phyloP scores from a whole-genome alignment of 2,329 filamentous ascomycete genomes.

The Magnaporthiopsis incrustans region DNA sequence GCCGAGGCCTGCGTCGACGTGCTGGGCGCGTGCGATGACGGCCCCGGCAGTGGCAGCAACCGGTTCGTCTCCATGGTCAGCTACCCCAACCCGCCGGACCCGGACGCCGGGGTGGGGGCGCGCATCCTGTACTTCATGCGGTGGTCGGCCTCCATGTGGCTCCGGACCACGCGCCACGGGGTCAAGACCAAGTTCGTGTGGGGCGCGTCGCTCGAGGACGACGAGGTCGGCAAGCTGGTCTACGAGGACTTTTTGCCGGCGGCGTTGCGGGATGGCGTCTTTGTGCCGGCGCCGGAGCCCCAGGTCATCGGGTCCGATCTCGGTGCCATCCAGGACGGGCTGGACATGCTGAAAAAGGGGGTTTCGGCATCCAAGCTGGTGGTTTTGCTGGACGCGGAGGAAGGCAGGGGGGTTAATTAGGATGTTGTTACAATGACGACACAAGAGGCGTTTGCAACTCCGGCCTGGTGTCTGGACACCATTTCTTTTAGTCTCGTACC shows the following conservation, averaged over 20 bases:
- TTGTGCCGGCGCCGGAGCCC: slow-evolving; percentile 2
- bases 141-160: slow-evolving; percentile 1
- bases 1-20: slow-evolving; percentile 5
- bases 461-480: no score
- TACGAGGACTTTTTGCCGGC: neutral
- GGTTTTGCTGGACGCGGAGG: neutral
- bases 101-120: neutral
- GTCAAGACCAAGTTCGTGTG: slow-evolving; percentile 7
- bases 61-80: slow-evolving; percentile 10
- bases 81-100: neutral
- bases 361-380: slow-evolving; percentile 2
- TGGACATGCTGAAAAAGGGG: slow-evolving; percentile 1
- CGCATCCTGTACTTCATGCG: neutral
- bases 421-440: no score
- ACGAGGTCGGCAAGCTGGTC: slow-evolving; percentile 4
- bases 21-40: neutral
- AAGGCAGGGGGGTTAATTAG: neutral
- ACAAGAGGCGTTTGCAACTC: no score
- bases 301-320: slow-evolving; percentile 1
- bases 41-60: neutral
- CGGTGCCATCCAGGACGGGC: neutral
- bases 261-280: neutral
- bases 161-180: neutral
- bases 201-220: neutral
- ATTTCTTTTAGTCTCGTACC: no score